Evolutionary conservation across 306 rosid species (phyloP), one percentile per base, ranked within the genome.

Genomic region (Begonia fuchsioides): DNA sequence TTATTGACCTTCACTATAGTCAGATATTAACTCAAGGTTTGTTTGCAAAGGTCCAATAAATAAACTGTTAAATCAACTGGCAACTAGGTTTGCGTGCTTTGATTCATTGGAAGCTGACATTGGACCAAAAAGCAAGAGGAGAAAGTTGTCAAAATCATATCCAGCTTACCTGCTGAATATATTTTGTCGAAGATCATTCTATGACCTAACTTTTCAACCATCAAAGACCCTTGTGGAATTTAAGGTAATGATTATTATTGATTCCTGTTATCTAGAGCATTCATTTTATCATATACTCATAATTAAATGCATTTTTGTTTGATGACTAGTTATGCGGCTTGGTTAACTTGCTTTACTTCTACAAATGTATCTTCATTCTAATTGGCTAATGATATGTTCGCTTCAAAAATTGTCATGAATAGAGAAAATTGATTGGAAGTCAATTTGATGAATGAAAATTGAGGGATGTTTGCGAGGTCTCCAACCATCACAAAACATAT

Each of bases 21-120:
- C 73, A 90, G 98, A 85, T 82, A 67, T 90, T 39, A 85, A 90
- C 72, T 81, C 86, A 10, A 76, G 75, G 63, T 90, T 85, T 43
- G 59, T 85, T 57, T 76, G 77, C 82, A 85, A 81, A 56, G 85
- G 98, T 60, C 92, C 90, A 56, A 75, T 90, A 63, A 95, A 90
- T 62, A 90, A 85, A 69, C 73, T 82, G 70, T 72, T 90, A 52
- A 77, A 62, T 82, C 85, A 79, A 65, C 53, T 90, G 75, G 93
- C 94, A 15, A 47, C 64, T 61, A 67, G 66, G 32, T 77, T 69
- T 75, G 78, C 67, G 58, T 62, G 69, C 59, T 71, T 44, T 60
- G 69, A 71, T 52, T 66, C 69, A 17, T 56, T 55, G 57, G 64
- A 62, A 61, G 55, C 61, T 17, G 70, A 59, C 45, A 57, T 45